These are phyloP conservation scores for Sisymbrium irio DNA, from an alignment of 345 rosid species.

Conservation along the genomic window DNA sequence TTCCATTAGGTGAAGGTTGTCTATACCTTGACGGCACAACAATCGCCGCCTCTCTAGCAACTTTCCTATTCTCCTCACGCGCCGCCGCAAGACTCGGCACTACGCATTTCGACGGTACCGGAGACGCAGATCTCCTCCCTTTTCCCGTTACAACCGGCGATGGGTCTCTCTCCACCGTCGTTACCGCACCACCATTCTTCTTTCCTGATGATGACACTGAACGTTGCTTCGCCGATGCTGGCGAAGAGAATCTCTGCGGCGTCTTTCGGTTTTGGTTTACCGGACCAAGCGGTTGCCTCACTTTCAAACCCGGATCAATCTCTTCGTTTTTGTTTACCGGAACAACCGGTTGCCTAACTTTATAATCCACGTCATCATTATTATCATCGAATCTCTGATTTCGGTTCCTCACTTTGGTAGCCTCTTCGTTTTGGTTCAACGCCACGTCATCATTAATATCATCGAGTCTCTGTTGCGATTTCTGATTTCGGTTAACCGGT, in stretches of 20 bases:
- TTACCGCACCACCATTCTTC: conserved; percentile 34
- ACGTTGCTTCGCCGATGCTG: conserved; percentile 65
- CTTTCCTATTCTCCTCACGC: conserved; percentile 69
- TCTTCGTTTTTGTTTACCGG: conserved; percentile 36
- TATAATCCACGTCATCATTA: not conserved
- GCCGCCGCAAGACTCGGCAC: conserved; percentile 84
- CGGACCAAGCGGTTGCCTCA: conserved; percentile 62
- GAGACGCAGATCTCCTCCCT: conserved; percentile 88
- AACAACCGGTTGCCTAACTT: conserved; percentile 56
- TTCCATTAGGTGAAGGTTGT: conserved; percentile 80
- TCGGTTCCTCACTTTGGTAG: no score
- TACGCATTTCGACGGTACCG: conserved; percentile 82
- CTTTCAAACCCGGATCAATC: conserved; percentile 21
- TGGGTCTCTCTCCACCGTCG: conserved; percentile 54
- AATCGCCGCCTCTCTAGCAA: conserved; percentile 71
- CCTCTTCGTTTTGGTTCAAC: no score
- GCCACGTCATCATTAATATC: no score
- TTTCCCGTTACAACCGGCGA: conserved; percentile 63
- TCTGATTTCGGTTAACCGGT: no score
- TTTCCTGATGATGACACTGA: conserved; percentile 56
- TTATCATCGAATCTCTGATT: not conserved
- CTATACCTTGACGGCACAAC: conserved; percentile 89
- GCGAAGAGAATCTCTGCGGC: conserved; percentile 75
- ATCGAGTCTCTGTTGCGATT: no score
- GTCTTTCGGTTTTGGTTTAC: conserved; percentile 33